Base-by-base conservation (phyloP, 148 eudicot species). In the Agrostemma githago region DNA sequence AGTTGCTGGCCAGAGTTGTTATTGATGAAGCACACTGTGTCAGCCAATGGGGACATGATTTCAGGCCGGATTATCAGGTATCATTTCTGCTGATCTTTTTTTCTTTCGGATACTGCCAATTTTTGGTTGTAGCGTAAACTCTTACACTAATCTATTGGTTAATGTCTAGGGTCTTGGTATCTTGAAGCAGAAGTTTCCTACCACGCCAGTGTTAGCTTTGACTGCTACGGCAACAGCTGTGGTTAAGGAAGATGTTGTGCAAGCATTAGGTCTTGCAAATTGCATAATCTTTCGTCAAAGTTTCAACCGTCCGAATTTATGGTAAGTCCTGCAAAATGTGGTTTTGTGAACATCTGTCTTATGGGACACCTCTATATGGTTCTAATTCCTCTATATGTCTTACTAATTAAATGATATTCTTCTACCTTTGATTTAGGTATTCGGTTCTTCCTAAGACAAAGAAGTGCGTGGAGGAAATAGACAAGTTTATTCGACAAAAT, bases 1-100 rank as follows among this genome's bases (percentile, higher is more conserved):
- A 85, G 39, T 80, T 73, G 75, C 99, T 95, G 72, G 78, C 93
- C 75, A 86, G 99, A 70, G 86, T 95, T 81, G 99, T 95, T 70
- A 92, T 95, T 81, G 99, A 95, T 79, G 99, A 95, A 82, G 99
- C 99, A 61, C 99, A 95, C 82, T 95, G 99, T 85, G 99, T 95
- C 64, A 95, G 99, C 81, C 99, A 95, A 72, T 95, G 99, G 99
- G 99, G 99, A 73, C 99, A 95, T 80, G 99, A 95, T 83, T 95
- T 95, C 76, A 90, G 99, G 83, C 99, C 99, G 74, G 99, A 95
- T 80, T 95, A 95, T 84, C 97, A 95, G 96, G 99, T 92, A 67
- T 8, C 72, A 68, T 38, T 56, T 80, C 79, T 66, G n/a, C 14
- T 6, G 6, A 40, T 46, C 42, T 19, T 2, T 51, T 42, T 44